Evolutionary conservation across 768 basidiomycete genomes (phyloP).

Genomic region (Lactarius hatsudake): DNA sequence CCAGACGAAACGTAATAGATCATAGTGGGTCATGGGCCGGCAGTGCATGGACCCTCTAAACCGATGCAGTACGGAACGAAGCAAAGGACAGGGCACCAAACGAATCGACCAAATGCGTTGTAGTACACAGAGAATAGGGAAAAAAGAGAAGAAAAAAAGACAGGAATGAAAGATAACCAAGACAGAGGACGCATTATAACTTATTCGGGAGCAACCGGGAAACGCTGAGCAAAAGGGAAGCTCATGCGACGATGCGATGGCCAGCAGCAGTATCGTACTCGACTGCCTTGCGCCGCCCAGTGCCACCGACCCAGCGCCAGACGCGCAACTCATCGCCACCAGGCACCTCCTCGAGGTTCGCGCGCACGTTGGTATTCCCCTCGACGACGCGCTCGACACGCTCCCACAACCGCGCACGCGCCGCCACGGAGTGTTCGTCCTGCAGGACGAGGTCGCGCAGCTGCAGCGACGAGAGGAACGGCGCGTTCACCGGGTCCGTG

Average conservation of each 20-base stretch:
- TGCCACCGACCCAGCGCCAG: conserved; percentile 86
- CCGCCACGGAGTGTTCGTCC: conserved; percentile 70
- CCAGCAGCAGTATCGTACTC: conserved; percentile 27
- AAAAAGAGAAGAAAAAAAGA: background rate
- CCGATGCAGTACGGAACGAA: background rate
- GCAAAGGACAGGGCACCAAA: background rate
- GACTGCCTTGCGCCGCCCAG: conserved; percentile 23
- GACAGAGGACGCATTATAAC: conserved; percentile 20
- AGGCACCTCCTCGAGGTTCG: conserved; percentile 76
- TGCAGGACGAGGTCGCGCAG: conserved; percentile 84
- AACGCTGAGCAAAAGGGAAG: too few relatives aligned
- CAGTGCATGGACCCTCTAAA: background rate
- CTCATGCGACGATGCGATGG: conserved; percentile 28
- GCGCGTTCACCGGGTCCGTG: conserved; percentile 71
- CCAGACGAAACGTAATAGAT: conserved; percentile 16
- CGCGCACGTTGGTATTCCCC: conserved; percentile 86
- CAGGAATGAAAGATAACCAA: conserved; percentile 9
- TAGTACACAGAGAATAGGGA: conserved; percentile 12
- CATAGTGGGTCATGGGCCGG: conserved; percentile 12
- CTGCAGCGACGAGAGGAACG: conserved; percentile 82
- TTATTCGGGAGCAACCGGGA: conserved; percentile 11
- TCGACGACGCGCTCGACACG: conserved; percentile 84
- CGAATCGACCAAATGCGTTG: background rate
- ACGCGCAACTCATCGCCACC: conserved; percentile 88
- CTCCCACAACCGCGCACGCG: conserved; percentile 70